These are phyloP conservation scores for Limtongozyma cylindracea DNA, from an alignment of 805 yeast species.

Conservation along the genomic window DNA sequence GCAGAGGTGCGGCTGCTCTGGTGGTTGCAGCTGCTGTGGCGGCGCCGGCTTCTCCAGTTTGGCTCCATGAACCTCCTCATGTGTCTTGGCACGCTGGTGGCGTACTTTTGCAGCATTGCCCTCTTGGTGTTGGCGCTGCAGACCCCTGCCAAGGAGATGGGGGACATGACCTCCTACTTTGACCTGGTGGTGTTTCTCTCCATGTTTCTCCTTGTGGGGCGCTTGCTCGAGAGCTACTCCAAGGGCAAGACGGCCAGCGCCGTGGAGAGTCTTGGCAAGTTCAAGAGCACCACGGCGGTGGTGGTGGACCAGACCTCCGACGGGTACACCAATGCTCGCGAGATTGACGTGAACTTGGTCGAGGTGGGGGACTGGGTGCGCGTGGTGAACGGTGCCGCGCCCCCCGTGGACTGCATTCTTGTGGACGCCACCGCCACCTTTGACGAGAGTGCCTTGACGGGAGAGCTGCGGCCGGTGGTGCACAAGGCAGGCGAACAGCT, in stretches of 20 bases:
- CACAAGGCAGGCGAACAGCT: slow-evolving; percentile 37
- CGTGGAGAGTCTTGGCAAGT: slow-evolving; percentile 20
- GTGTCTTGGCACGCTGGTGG: slow-evolving; percentile 47
- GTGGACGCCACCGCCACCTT: slow-evolving; percentile 20
- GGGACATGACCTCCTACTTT: slow-evolving; percentile 40
- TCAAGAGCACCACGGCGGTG: slow-evolving; percentile 24
- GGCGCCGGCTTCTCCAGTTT: slow-evolving; percentile 31
- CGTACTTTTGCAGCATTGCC: slow-evolving; percentile 44
- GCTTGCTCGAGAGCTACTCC: slow-evolving; percentile 39
- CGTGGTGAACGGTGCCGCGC: slow-evolving; percentile 29
- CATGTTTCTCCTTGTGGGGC: slow-evolving; percentile 45
- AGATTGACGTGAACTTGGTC: slow-evolving; percentile 14
- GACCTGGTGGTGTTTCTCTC: slow-evolving; percentile 62
- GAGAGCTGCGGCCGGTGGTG: slow-evolving; percentile 32
- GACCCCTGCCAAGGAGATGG: slow-evolving; percentile 6
- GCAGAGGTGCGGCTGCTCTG: slow-evolving; percentile 33
- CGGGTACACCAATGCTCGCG: slow-evolving; percentile 6
- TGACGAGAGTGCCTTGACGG: slow-evolving; percentile 38
- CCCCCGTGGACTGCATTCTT: slow-evolving; percentile 29
- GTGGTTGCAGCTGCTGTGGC: slow-evolving; percentile 33
- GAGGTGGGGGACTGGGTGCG: slow-evolving; percentile 25
- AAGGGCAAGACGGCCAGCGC: slow-evolving; percentile 46
- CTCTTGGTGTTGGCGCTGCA: slow-evolving; percentile 21
- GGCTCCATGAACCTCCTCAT: slow-evolving; percentile 62
- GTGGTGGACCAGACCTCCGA: slow-evolving; percentile 5